Evolutionary conservation across 2,329 filamentous ascomycete genomes (phyloP), one percentile per base, ranked within the genome.

Genomic region (Ophiostoma tasmaniense): DNA sequence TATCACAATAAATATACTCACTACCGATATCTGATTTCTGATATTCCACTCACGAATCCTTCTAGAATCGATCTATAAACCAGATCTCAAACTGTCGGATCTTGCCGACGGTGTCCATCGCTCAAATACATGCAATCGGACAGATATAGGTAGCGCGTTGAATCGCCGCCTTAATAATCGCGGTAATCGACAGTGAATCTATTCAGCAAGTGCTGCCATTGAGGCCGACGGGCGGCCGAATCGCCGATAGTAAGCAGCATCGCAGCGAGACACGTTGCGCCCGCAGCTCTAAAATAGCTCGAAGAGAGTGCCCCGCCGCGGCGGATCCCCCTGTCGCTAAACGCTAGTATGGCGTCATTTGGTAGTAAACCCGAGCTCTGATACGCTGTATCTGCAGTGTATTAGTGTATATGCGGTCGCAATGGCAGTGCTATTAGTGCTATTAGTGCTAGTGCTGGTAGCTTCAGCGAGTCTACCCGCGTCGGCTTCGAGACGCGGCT

Each of bases 341-440:
- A 62, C 68, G 66, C 69, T 70, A 70, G 66, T 67, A 70, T 70
- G 69, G 69, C 69, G 69, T 70, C 69, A 70, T 70, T 52, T 62
- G 50, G 68, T 52, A 67, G 61, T 62, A 62, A 62, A 10, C 33
- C 33, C 25, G 45, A n/a, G 50, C 35, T 17, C n/a, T 39, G 25
- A 55, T 22, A 67, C 22, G 17, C 55, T 61, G 55, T 61, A 61
- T 61, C 22, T 45, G 42, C 13, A 55, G 50, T 33, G 30, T 33
- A 33, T 33, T 33, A 33, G 30, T 33, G 30, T 33, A 6, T 33
- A 33, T 33, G 30, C 30, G 33, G 33, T 33, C 33, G 33, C 50
- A 25, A 8, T 55, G 17, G 3, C 7, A 25, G 8, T 39, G 37
- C 5, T 39, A 14, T 59, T 59, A 25, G 20, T 55, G 50, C 45